phyloP scores from a whole-genome alignment of 1,284 basidiomycete species.

The Coniophora puteana region DNA sequence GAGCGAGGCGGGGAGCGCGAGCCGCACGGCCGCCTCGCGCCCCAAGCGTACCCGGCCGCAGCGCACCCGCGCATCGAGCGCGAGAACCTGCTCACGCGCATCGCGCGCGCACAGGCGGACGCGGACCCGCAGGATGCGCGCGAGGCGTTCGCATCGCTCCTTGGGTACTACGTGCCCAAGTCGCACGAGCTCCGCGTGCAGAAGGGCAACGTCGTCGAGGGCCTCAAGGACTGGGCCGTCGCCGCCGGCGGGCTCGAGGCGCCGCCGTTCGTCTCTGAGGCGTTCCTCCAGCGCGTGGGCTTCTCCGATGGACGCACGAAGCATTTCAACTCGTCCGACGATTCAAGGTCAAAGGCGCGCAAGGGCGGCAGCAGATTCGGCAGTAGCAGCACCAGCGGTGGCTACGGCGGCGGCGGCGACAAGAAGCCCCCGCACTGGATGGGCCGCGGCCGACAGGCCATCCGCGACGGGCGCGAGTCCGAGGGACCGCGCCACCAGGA shows the following conservation, averaged over 20 bases:
- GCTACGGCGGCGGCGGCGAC: too few species aligned
- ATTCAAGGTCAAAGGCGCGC: not conserved
- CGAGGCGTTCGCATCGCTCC: constrained; percentile 66
- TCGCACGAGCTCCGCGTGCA: constrained; percentile 45
- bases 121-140: constrained; percentile 57
- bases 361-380: not conserved
- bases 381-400: not conserved
- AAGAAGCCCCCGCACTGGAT: not conserved
- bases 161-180: constrained; percentile 77
- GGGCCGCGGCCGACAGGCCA: too few species aligned
- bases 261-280: constrained; percentile 46
- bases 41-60: too few species aligned
- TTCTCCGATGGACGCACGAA: constrained; percentile 13
- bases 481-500: too few species aligned
- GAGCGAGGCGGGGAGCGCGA: too few species aligned
- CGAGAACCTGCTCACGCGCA: too few species aligned
- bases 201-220: constrained; percentile 51
- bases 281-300: constrained; percentile 42
- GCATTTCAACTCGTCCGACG: constrained; percentile 2
- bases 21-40: too few species aligned
- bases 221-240: constrained; percentile 62
- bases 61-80: too few species aligned
- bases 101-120: constrained; percentile 28
- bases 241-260: constrained; percentile 45
- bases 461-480: too few species aligned